Evolutionary conservation across 1,139 yeast genomes (phyloP).

Genomic region (Meyerozyma sp.): DNA sequence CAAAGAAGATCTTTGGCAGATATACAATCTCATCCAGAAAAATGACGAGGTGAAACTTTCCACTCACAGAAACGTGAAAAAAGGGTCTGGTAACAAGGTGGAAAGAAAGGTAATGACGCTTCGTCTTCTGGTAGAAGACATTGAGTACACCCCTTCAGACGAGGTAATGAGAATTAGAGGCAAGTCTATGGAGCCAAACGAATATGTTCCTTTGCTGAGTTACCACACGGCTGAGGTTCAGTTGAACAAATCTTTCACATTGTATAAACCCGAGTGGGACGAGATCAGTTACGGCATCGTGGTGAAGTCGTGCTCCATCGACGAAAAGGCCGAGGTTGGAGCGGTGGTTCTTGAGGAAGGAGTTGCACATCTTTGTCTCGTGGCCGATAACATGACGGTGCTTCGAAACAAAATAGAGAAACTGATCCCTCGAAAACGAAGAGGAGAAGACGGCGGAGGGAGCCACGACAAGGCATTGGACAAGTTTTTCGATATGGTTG

Average conservation of each 20-base stretch:
- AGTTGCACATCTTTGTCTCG: slow-evolving; percentile 83
- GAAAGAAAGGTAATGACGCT: slow-evolving; percentile 57
- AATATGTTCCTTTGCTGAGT: slow-evolving; percentile 78
- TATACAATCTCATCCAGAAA: slow-evolving; percentile 71
- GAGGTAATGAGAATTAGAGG: slow-evolving; percentile 79
- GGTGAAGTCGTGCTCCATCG: slow-evolving; percentile 68
- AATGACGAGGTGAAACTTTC: slow-evolving; percentile 71
- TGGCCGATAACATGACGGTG: slow-evolving; percentile 87
- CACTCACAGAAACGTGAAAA: slow-evolving; percentile 63
- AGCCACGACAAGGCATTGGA: slow-evolving; percentile 76
- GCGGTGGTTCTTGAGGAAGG: slow-evolving; percentile 95
- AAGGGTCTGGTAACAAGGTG: slow-evolving; percentile 31
- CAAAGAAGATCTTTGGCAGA: slow-evolving; percentile 86
- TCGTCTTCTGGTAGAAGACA: slow-evolving; percentile 55
- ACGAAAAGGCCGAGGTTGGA: slow-evolving; percentile 83
- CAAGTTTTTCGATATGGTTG: slow-evolving; percentile 62
- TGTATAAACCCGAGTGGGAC: slow-evolving; percentile 80
- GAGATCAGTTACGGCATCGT: slow-evolving; percentile 61
- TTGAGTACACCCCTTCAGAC: slow-evolving; percentile 76
- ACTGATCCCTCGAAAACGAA: slow-evolving; percentile 77
- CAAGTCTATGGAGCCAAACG: slow-evolving; percentile 64
- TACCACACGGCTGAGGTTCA: slow-evolving; percentile 85
- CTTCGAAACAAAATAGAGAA: slow-evolving; percentile 76
- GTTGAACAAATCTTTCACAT: slow-evolving; percentile 60
- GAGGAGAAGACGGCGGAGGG: slow-evolving; percentile 67